Evolutionary conservation across 768 basidiomycete genomes (phyloP).

Genomic region (Lentinula edodes): DNA sequence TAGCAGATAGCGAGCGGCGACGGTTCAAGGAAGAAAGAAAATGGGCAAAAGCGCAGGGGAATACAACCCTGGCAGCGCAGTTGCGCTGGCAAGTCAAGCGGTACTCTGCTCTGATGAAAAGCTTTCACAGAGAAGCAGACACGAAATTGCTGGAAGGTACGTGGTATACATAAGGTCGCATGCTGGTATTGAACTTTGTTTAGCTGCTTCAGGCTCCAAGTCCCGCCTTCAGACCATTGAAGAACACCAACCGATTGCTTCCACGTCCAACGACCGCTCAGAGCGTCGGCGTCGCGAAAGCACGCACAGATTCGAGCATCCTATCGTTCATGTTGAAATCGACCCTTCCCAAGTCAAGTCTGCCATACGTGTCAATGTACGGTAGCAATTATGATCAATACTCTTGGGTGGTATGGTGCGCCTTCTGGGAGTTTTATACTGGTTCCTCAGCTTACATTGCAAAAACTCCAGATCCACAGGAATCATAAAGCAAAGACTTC

Average conservation of each 20-base stretch:
- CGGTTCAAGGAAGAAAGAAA: constrained; percentile 83
- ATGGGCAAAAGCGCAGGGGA: constrained; percentile 80
- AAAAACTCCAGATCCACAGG: too few species aligned
- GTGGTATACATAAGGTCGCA: constrained; percentile 6
- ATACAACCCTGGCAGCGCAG: constrained; percentile 66
- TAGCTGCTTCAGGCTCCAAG: constrained; percentile 10
- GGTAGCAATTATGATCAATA: constrained; percentile 18
- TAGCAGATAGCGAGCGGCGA: constrained; percentile 79
- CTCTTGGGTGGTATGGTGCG: neutral
- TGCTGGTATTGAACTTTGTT: neutral
- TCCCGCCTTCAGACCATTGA: constrained; percentile 17
- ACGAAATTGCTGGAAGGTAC: constrained; percentile 59
- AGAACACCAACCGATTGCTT: constrained; percentile 17
- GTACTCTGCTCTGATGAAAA: constrained; percentile 75
- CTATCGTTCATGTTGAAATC: constrained; percentile 21
- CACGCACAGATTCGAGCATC: constrained; percentile 2
- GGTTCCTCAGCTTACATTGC: neutral
- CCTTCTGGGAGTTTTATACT: too few species aligned
- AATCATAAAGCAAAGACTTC: neutral
- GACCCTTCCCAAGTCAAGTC: constrained; percentile 24
- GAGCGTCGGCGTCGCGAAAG: neutral
- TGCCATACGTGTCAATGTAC: constrained; percentile 25
- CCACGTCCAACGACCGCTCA: constrained; percentile 12
- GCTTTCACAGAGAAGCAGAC: constrained; percentile 76
- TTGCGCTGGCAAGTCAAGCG: constrained; percentile 83